Evolutionary conservation across 2,329 filamentous ascomycete genomes (phyloP).

Genomic region (Ambrosiella xylebori): DNA sequence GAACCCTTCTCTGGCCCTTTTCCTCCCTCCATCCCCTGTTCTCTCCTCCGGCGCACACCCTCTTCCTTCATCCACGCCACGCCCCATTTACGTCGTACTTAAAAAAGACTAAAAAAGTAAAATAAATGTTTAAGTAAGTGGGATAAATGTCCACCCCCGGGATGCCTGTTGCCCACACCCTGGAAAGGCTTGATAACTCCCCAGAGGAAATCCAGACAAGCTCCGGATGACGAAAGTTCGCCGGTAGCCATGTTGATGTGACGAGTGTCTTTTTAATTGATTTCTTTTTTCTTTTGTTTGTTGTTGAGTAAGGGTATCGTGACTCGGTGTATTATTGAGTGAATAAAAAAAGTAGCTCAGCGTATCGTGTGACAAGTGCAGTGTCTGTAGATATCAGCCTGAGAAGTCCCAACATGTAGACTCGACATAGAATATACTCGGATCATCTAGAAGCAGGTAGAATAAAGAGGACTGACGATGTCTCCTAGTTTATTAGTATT

Average conservation of each 20-base stretch:
- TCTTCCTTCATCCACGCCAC: no score
- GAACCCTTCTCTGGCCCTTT: neutral
- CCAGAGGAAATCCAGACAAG: neutral
- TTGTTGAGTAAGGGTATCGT: neutral
- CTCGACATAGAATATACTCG: no score
- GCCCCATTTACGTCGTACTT: no score
- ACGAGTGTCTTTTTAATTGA: neutral
- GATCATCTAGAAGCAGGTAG: no score
- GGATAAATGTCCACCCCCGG: no score
- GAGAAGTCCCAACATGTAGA: neutral
- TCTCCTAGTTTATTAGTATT: no score
- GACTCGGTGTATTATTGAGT: neutral
- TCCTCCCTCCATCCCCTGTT: neutral
- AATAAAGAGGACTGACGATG: no score
- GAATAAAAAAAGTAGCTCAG: neutral
- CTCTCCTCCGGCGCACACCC: neutral
- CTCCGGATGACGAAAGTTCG: constrained; percentile 5
- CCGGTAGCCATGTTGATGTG: neutral
- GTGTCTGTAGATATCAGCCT: neutral
- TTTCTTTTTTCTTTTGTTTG: neutral
- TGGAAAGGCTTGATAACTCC: neutral
- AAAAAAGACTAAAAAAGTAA: no score
- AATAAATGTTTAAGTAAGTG: no score
- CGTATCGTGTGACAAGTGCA: neutral
- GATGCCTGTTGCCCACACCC: neutral